These are phyloP conservation scores for Dactylellina sp. DNA, from an alignment of 2,329 filamentous ascomycete species.

Conservation along the genomic window DNA sequence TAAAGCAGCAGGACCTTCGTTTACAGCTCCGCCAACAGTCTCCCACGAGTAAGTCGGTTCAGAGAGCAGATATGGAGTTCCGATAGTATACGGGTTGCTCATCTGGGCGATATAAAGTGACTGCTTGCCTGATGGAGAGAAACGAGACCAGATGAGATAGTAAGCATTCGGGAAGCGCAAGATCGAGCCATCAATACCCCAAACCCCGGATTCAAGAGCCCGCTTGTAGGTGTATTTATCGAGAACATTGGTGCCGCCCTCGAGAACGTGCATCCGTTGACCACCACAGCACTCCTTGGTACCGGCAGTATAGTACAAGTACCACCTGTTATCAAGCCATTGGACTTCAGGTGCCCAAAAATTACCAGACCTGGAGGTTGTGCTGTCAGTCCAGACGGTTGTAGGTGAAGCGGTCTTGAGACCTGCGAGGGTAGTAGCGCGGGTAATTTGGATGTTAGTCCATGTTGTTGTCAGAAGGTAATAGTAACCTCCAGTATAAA, in stretches of 20 bases:
- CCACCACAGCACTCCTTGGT: constrained; percentile 66
- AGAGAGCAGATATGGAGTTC: constrained; percentile 67
- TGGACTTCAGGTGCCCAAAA: constrained; percentile 69
- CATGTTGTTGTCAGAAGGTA: constrained; percentile 71
- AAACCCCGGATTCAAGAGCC: constrained; percentile 65
- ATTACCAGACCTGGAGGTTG: constrained; percentile 68
- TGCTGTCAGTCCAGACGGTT: constrained; percentile 67
- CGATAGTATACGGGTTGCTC: constrained; percentile 65
- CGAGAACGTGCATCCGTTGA: constrained; percentile 69
- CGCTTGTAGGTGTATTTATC: constrained; percentile 68
- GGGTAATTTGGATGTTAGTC: constrained; percentile 69
- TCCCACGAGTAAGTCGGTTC: constrained; percentile 69
- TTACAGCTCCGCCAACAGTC: constrained; percentile 67
- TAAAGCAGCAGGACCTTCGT: constrained; percentile 70
- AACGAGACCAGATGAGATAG: constrained; percentile 71
- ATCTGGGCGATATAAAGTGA: constrained; percentile 64
- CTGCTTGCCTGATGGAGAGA: constrained; percentile 64
- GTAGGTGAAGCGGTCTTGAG: constrained; percentile 70
- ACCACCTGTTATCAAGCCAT: constrained; percentile 64
- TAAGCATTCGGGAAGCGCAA: constrained; percentile 67
- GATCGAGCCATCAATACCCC: constrained; percentile 70
- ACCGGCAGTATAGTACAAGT: constrained; percentile 71
- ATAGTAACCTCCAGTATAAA: constrained; percentile 70
- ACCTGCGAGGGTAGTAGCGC: constrained; percentile 69
- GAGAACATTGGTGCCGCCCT: constrained; percentile 69